These are phyloP conservation scores for Eucalyptus leucophloia DNA, from an alignment of 345 rosid genomes.

Conservation along the genomic window DNA sequence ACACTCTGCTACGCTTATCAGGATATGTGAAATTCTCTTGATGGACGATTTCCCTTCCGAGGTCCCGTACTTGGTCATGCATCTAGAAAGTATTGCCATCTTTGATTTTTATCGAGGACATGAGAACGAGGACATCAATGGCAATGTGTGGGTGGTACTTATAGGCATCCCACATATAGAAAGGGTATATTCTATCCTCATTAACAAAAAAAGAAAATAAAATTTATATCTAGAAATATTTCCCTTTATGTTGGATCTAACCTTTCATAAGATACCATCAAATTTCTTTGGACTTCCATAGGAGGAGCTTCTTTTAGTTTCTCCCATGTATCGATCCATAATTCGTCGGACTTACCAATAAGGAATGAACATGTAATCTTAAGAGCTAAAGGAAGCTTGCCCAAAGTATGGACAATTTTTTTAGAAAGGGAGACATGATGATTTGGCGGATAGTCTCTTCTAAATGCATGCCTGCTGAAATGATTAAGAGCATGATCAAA, in stretches of 20 bases:
- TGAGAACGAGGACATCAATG: neutral
- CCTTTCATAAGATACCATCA: neutral
- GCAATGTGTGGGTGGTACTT: neutral
- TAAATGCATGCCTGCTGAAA: neutral
- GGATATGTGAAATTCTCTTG: neutral
- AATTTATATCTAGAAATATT: neutral
- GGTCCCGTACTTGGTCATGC: neutral
- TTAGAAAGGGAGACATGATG: neutral
- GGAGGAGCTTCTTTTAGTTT: neutral
- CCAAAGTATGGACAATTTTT: neutral
- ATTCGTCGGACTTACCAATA: fast-evolving
- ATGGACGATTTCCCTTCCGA: neutral
- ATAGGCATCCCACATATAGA: neutral
- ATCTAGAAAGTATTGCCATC: neutral
- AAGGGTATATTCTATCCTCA: neutral
- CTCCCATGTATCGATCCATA: neutral
- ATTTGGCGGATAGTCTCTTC: neutral
- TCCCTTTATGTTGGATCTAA: neutral
- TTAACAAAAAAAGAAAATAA: neutral
- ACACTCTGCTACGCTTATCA: neutral
- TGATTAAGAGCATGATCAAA: neutral
- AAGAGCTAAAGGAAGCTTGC: neutral
- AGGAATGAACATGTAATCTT: neutral
- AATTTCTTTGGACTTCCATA: neutral
- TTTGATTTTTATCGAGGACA: neutral